Evolutionary conservation across 2,329 filamentous ascomycete genomes (phyloP), one percentile per base, ranked within the genome.

Genomic region (Gaeumannomyces sp.): DNA sequence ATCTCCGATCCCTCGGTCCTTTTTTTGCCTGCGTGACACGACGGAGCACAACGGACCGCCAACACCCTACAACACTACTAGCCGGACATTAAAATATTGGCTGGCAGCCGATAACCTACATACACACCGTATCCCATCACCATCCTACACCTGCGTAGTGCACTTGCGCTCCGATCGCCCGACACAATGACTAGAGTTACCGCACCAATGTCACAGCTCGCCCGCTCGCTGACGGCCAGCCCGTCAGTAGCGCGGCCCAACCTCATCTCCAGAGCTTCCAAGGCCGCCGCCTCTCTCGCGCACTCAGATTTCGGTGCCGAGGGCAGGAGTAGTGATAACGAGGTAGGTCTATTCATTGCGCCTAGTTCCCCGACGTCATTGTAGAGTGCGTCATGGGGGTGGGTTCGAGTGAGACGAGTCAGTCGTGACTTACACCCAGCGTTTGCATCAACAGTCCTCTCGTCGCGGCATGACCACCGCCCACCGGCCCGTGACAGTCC

Each of bases 111-210:
- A 61, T 8, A 33, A 27, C 27, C n/a, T 61, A 27, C 28, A 35
- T 61, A 25, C 59, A 28, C 3, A 31, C 13, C 25, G 16, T n/a
- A 5, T 27, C 22, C 13, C n/a, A n/a, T 27, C 59, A 19, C 25
- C 59, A n/a, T 22, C 27, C n/a, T 14, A 38, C 31, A 60, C n/a
- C 19, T 61, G n/a, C 59, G 45, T 22, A 53, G 45, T 53, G 45
- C 22, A n/a, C 45, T 53, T 53, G 22, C 45, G 22, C 45, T n/a
- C 22, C 45, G 45, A 53, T 28, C 38, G 16, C 14, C 14, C 29
- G 6, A 63, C 65, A 53, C 22, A 65, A 84, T 84, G 78, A 82
- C 82, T 61, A 76, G 82, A 72, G 76, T 84, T 67, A 80, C 81
- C 22, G 77, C 79, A 60, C 80, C 81, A 72, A 74, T 79, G 68